Conservation (phyloP, 805 yeast genomes). For the Yamadazyma philogaea region DNA sequence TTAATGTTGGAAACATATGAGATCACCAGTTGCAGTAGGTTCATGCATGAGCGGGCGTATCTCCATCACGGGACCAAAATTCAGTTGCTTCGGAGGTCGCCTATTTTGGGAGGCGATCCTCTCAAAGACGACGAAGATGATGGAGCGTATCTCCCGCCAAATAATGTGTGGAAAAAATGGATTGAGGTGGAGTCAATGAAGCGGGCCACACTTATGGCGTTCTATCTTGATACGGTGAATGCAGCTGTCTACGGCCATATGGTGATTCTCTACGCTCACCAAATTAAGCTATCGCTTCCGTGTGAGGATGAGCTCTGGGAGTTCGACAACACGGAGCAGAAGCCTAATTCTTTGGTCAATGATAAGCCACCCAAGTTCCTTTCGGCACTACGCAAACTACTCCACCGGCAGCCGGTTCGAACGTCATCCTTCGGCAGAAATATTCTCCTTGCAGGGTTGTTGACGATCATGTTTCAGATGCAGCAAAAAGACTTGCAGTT, state of each 20-base stretch:
- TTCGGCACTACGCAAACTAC: conserved; percentile 21
- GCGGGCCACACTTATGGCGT: conserved; percentile 33
- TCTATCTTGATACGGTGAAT: conserved; percentile 32
- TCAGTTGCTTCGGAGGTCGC: conserved; percentile 23
- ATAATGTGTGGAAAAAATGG: conserved; percentile 31
- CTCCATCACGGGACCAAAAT: conserved; percentile 77
- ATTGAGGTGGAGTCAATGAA: conserved; percentile 37
- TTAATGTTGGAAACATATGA: conserved; percentile 70
- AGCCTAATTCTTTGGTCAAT: conserved; percentile 12
- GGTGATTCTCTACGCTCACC: conserved; percentile 25
- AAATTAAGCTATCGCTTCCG: conserved; percentile 26
- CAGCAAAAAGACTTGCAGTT: conserved; percentile 25
- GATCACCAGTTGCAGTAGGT: conserved; percentile 60
- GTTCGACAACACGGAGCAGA: conserved; percentile 18
- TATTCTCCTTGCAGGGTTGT: conserved; percentile 21
- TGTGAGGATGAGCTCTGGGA: conserved; percentile 31
- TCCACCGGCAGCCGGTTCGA: conserved; percentile 20
- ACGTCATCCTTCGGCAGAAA: conserved; percentile 23
- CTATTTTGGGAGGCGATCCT: conserved; percentile 42
- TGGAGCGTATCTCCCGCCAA: conserved; percentile 13
- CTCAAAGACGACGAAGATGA: conserved; percentile 25
- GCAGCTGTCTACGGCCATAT: conserved; percentile 35
- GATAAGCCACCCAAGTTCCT: conserved; percentile 22
- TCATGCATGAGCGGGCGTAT: conserved; percentile 72
- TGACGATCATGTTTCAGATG: conserved; percentile 26